These are phyloP conservation scores for carrot (Daucus carota) DNA, from an alignment of 129 eudicot genomes.

Conservation along the genomic window DH1_v3.0 NC_030384.2:21870501-21871000, in stretches of 20 bases:
- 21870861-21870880: neutral
- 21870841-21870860: neutral
- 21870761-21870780: slow-evolving; percentile 47
- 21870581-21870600: too few species aligned
- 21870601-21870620: too few species aligned
- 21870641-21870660: too few species aligned
- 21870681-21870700: too few species aligned
- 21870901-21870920: neutral
- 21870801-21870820: neutral
- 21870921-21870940: neutral
- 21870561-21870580: too few species aligned
- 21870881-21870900: neutral
- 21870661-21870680: too few species aligned
- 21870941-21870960: neutral
- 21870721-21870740: slow-evolving; percentile 14
- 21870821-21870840: neutral
- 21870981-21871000: neutral
- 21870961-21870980: neutral
- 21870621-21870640: too few species aligned
- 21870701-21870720: slow-evolving; percentile 24
- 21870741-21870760: slow-evolving; percentile 15
- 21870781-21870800: slow-evolving; percentile 70
- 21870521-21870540: too few species aligned
- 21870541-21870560: too few species aligned
- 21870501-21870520: too few species aligned